phyloP scores from a whole-genome alignment of 1,284 basidiomycete genomes.

The Ganoderma lingzhi region DNA sequence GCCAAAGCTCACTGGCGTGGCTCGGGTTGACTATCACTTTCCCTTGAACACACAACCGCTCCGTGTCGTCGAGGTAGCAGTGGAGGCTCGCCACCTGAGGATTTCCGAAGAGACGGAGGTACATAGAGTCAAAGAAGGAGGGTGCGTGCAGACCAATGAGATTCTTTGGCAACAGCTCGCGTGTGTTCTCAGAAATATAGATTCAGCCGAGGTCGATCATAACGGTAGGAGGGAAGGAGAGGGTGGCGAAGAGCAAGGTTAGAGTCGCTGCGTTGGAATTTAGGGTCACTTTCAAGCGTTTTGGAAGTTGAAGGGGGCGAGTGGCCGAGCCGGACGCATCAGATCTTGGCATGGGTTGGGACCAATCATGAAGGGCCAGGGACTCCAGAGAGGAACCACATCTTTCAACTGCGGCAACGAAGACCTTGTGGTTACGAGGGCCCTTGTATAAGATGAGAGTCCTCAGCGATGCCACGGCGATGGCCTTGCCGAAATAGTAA shows the following conservation, averaged over 20 bases:
- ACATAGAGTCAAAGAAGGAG: not conserved
- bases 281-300: not conserved
- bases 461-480: not conserved
- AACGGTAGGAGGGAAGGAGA: not conserved
- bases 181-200: not conserved
- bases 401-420: not conserved
- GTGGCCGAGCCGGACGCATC: not conserved
- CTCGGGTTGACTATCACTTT: too few species aligned
- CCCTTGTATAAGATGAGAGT: not conserved
- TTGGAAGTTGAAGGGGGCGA: not conserved
- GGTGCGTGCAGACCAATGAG: not conserved
- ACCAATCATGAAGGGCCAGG: not conserved
- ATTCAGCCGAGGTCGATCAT: not conserved
- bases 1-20: not conserved
- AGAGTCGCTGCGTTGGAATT: not conserved
- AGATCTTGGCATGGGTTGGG: not conserved
- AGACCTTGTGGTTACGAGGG: not conserved
- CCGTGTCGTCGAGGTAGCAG: not conserved
- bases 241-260: not conserved
- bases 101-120: not conserved
- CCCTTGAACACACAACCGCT: not conserved
- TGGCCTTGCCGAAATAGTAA: not conserved
- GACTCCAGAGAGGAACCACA: not conserved
- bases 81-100: not conserved
- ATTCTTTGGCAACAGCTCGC: not conserved